phyloP scores from a whole-genome alignment of 2,329 filamentous ascomycete species.

The Penicillium sp. region DNA sequence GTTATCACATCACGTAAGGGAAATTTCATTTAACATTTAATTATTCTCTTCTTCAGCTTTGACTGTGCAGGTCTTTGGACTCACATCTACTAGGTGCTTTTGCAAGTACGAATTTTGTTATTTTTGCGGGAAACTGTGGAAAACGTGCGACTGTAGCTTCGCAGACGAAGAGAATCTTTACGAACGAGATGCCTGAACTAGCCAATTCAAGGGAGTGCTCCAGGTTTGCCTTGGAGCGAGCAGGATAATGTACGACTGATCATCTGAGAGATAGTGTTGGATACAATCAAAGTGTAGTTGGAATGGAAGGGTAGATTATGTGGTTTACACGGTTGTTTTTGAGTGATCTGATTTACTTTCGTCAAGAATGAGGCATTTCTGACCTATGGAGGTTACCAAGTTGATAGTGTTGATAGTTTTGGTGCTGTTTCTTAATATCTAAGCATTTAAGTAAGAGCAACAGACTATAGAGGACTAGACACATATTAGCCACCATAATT shows the following conservation, averaged over 20 bases:
- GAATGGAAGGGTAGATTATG: background rate
- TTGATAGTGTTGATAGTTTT: too few relatives aligned
- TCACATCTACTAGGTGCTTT: slow-evolving; percentile 1
- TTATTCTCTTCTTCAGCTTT: background rate
- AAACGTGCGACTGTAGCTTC: background rate
- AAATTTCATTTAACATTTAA: background rate
- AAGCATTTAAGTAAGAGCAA: background rate
- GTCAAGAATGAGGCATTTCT: background rate
- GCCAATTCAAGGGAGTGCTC: background rate
- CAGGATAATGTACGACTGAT: background rate
- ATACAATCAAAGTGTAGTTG: background rate
- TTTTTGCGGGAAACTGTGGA: background rate
- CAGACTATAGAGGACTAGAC: background rate
- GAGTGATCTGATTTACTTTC: background rate
- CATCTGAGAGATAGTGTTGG: background rate
- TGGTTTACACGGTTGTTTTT: background rate
- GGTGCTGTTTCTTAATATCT: background rate
- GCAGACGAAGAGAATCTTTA: background rate
- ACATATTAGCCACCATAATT: background rate
- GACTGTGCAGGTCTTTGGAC: background rate
- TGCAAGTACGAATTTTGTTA: slow-evolving; percentile 7
- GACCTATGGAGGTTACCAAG: background rate
- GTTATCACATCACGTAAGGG: slow-evolving; percentile 6
- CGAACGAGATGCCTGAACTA: background rate
- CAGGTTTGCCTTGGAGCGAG: background rate